These are phyloP conservation scores for Pedinophyceae sp. DNA, from an alignment of 139 green algal genomes.

Conservation along the genomic window DNA sequence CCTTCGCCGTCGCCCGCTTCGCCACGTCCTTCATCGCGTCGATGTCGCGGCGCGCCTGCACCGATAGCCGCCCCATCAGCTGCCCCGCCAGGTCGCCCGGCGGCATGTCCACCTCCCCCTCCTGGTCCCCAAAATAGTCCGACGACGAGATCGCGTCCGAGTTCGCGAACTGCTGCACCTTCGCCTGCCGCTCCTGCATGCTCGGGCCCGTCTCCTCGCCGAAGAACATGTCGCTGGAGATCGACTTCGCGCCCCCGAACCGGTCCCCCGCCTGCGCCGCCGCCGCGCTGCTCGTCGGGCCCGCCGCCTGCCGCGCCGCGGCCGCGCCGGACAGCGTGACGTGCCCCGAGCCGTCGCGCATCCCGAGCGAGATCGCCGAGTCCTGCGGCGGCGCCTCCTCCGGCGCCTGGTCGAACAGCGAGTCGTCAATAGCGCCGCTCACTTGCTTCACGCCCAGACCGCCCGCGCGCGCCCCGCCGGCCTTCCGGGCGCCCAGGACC, in stretches of 20 bases:
- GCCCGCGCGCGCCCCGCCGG: no score
- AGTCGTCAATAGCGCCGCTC: neutral
- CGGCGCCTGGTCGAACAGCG: slow-evolving; percentile 52
- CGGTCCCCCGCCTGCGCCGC: neutral
- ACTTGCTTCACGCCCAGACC: no score
- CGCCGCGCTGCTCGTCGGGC: neutral
- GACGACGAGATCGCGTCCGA: neutral
- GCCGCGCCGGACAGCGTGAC: no score
- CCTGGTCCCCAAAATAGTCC: neutral
- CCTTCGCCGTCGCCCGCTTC: neutral
- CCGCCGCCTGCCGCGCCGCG: no score
- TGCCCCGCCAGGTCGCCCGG: neutral
- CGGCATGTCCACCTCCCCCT: neutral
- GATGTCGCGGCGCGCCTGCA: neutral
- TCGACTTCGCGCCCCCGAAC: neutral
- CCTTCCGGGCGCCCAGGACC: no score
- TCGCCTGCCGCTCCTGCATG: neutral
- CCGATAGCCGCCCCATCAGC: no score
- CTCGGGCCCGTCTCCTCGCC: neutral
- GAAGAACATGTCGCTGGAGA: neutral
- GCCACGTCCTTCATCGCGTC: neutral
- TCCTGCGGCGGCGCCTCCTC: slow-evolving; percentile 5
- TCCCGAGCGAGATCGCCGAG: neutral
- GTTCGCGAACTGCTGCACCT: neutral
- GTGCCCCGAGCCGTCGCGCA: neutral